phyloP scores from a whole-genome alignment of 257 asterid genomes.

The Solanum bukasovii region DNA sequence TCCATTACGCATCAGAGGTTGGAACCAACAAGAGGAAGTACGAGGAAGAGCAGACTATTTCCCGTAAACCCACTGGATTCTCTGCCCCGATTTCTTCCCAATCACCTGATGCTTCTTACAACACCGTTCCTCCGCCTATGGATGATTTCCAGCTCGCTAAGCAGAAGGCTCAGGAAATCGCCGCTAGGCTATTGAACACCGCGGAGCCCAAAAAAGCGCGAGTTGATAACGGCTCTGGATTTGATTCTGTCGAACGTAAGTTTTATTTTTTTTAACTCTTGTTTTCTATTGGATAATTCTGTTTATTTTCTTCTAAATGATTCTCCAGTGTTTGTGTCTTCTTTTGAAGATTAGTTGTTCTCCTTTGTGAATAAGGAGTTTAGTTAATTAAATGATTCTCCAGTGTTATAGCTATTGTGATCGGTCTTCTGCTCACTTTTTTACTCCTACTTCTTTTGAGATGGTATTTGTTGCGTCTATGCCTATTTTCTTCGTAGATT shows the following conservation, averaged over 20 bases:
- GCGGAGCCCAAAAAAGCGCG: constrained; percentile 60
- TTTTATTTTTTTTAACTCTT: not conserved
- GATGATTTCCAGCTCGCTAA: constrained; percentile 79
- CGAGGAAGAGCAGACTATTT: constrained; percentile 52
- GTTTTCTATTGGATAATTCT: not conserved
- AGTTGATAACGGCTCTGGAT: constrained; percentile 45
- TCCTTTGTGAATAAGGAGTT: not conserved
- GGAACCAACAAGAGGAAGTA: constrained; percentile 31
- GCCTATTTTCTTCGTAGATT: not conserved
- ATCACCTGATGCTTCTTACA: constrained; percentile 54
- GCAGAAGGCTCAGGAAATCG: constrained; percentile 88
- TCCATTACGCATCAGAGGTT: not conserved
- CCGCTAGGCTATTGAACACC: constrained; percentile 58
- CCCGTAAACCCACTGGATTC: constrained; percentile 70
- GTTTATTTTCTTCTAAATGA: not conserved
- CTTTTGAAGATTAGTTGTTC: not conserved
- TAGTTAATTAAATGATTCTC: not conserved
- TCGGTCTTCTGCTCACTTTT: not conserved
- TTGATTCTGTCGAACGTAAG: not conserved
- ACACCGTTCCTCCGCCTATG: constrained; percentile 66
- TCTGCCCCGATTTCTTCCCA: constrained; percentile 37
- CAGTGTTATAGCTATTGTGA: not conserved
- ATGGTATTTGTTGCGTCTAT: not conserved
- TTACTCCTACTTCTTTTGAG: not conserved
- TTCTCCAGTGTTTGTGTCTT: not conserved